Percentiles rank a stretch among this genome's conserved stretches.
These are phyloP conservation scores for Tetradesmus lagerheimii DNA, from an alignment of 139 green algal genomes.

Conservation along the genomic window DNA sequence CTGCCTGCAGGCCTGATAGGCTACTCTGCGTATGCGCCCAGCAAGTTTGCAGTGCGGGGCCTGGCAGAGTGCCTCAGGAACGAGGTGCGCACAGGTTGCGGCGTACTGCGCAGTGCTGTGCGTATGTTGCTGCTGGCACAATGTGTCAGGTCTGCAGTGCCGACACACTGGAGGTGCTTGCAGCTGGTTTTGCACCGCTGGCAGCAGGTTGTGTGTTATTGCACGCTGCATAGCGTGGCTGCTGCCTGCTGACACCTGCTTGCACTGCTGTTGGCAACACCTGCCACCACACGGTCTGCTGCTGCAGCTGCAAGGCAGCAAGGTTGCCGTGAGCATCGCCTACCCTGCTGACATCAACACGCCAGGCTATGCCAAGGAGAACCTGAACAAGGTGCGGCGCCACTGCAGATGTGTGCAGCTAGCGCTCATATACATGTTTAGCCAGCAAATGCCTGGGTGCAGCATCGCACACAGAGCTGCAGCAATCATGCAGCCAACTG, in stretches of 20 bases:
- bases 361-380: conserved; percentile 80
- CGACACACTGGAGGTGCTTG: neutral
- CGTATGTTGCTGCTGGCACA: neutral
- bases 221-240: too few relatives aligned
- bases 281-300: neutral
- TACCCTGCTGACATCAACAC: conserved; percentile 91
- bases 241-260: neutral
- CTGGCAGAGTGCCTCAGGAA: conserved; percentile 88
- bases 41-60: conserved; percentile 88
- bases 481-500: too few relatives aligned
- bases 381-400: conserved; percentile 71
- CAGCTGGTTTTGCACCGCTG: neutral
- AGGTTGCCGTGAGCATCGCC: conserved; percentile 77
- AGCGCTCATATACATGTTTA: too few relatives aligned
- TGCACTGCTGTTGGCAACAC: neutral
- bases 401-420: too few relatives aligned
- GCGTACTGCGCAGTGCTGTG: too few relatives aligned
- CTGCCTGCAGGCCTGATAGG: conserved; percentile 67
- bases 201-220: too few relatives aligned
- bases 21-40: conserved; percentile 80
- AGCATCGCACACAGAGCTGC: too few relatives aligned
- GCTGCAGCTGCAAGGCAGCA: conserved; percentile 75
- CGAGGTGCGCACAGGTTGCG: conserved; percentile 69
- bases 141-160: neutral
- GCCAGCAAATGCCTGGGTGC: too few relatives aligned